Evolutionary conservation across 768 basidiomycete species (phyloP), one percentile per base, ranked within the genome.

Genomic region (Coprinellus aureogranulatus): DNA sequence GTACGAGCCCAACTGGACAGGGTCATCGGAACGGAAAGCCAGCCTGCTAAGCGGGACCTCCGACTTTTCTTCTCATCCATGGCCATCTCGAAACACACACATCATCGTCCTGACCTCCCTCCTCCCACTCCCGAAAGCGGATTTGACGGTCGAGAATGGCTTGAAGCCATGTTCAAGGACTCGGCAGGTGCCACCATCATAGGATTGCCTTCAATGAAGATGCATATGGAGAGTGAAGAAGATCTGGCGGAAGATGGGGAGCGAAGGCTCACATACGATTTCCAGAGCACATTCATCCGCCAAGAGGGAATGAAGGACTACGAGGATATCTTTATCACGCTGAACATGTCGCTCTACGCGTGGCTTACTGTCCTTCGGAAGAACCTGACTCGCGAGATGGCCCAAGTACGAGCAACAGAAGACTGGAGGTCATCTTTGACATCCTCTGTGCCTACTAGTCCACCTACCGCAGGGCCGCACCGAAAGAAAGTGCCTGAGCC

Each of bases 311-410:
- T 75, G 70, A 74, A 77, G 62, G 81, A 83, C 50, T 76, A 80
- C 28, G 87, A 91, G 62, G 88, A 90, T 62, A 91, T 94, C 54
- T 92, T 88, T 69, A 90, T 94, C 70, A 88, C 90, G 3, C 77
- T 94, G 61, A 93, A 94, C 73, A 84, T 92, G 65, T 81, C 87
- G 0, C 75, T 92, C 1, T 92, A 92, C 65, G 83, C 89, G 9
- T 92, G 90, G 89, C 80, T 93, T 45, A 90, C 88, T 1, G 70
- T 87, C 23, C 77, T 92, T 40, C 83, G 89, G 57, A 92, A 90
- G 70, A 89, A 84, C 59, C 72, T 92, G 62, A 77, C 85, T 14
- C 75, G 87, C 54, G 92, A 92, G 66, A 83, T 93, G 81, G 88
- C 90, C 23, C 88, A 89, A 65, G 85, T 83, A 1, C 81, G 82